phyloP scores from a whole-genome alignment of 495 filamentous ascomycete genomes.

The Opeltia flavorubescens region DNA sequence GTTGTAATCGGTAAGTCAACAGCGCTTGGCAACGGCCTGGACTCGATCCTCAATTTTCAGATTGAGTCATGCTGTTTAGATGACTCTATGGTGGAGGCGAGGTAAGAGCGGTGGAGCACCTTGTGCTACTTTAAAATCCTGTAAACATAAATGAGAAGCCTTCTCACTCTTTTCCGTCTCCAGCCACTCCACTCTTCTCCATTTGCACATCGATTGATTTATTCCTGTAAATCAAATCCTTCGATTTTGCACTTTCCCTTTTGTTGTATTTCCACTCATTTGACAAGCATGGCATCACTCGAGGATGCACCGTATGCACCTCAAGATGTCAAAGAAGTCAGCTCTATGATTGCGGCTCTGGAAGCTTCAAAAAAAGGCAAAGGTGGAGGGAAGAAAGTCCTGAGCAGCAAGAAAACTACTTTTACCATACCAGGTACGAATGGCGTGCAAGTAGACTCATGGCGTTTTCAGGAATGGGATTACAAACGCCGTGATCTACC shows the following conservation, averaged over 20 bases:
- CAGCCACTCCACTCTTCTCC: background rate
- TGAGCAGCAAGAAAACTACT: conserved; percentile 59
- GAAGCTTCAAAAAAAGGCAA: conserved; percentile 36
- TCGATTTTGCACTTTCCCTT: background rate
- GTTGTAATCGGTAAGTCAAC: too few species aligned
- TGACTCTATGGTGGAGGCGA: background rate
- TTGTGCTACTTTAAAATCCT: too few species aligned
- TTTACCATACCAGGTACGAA: conserved; percentile 49
- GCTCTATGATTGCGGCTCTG: conserved; percentile 42
- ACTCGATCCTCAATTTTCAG: too few species aligned
- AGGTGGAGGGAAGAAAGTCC: conserved; percentile 30
- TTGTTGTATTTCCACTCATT: background rate
- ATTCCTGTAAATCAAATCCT: background rate
- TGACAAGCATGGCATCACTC: conserved; percentile 17
- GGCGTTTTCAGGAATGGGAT: conserved; percentile 87
- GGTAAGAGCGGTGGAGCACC: background rate
- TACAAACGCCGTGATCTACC: conserved; percentile 78
- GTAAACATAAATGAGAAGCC: background rate
- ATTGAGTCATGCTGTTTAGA: too few species aligned
- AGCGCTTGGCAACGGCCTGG: too few species aligned
- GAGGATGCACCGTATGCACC: conserved; percentile 34
- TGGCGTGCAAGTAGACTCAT: conserved; percentile 63
- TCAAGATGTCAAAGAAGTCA: conserved; percentile 51
- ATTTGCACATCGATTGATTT: background rate
- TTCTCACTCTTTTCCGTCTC: background rate